Base-by-base conservation (phyloP, 495 filamentous ascomycete genomes). In the Neurospora sp. region DNA sequence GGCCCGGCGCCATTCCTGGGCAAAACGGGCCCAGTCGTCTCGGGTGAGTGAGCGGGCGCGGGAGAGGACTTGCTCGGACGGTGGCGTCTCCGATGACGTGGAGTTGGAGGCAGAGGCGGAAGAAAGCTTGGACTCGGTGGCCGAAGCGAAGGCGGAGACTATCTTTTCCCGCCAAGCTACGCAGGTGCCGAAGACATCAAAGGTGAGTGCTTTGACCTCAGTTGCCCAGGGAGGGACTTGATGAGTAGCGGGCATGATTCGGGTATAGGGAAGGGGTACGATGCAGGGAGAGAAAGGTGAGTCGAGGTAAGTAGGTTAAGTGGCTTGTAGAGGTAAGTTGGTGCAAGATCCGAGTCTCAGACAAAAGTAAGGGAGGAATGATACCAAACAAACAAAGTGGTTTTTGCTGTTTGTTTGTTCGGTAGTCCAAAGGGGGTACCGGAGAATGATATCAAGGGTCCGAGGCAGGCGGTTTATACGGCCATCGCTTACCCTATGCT, bases 111-210 rank as follows among this genome's bases (percentile, higher is more conserved):
- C 86, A 73, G 61, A 90, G 75, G n/a, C 82, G 69, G 76, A 73
- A 53, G 71, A 80, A 20, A 77, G 75, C 73, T 85, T 85, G 81
- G 79, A 78, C 70, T 71, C 72, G 20, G 87, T 80, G 70, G 85
- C 81, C 41, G 80, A 77, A 27, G 88, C 81, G 20, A 94, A 82
- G 39, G 86, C 85, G 16, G 82, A 77, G 31, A 82, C 86, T 31
- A 95, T 85, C 39, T 87, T 86, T 39, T 80, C 82, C 70, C 91
- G 87, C 90, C 91, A 93, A 82, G 92, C 84, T 37, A 94, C 92
- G 70, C 90, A 86, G 5, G 92, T 94, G 74, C 93, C 93, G 82
- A 95, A 95, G 76, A 91, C 84, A 77, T 87, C 86, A 73, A 87
- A 88, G 35, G 83, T 84, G n/a, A 88, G 75, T 18, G 82, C 86